Base-by-base conservation (phyloP, 305 asterid genomes). In the Caryopteris hybrid region DNA sequence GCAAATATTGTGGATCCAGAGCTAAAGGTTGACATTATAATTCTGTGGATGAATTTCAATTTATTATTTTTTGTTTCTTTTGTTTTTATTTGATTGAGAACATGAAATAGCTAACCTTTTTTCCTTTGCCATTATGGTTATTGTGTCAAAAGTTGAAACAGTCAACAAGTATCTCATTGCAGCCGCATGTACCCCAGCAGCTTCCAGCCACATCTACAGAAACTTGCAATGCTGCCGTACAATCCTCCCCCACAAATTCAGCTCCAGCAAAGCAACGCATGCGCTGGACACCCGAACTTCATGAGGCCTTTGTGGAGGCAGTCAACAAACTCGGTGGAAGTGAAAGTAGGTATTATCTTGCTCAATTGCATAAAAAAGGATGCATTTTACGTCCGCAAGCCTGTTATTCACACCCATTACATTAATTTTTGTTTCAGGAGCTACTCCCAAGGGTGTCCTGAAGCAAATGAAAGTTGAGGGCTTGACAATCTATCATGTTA, bases 391-490 rank as follows among this genome's bases (percentile, higher is more conserved):
- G 57, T 23, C 31, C 54, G 34, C 20, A 43, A 33, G 17, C 23
- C 51, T 45, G 29, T 45, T 5, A 68, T 63, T 71, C 70, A 58
- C 51, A 33, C 36, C 39, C 14, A 20, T 68, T 59, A 33, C 71
- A 64, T 17, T 48, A 27, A 54, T 51, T 68, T 69, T 69, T 21
- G 41, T 73, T 18, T 7, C 83, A 92, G 98, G 90, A 80, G 98
- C 98, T 71, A 93, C 98, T 78, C 98, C 98, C 14, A 93, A 93
- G 80, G 98, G 97, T 64, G 98, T 93, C 74, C 82, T 93, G 77
- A 93, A 90, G 84, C 73, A 75, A 72, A 90, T 93, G 98, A 90
- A 90, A 84, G 94, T 82, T 72, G 95, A 93, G 52, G 73, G 92
- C 65, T 82, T 93, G 89, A 90, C 96, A 61, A 93, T 93, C 71